Percentiles rank a stretch among this genome's conserved stretches.
phyloP scores from a whole-genome alignment of 2,329 filamentous ascomycete species.

The Didymella keratinophila region DNA sequence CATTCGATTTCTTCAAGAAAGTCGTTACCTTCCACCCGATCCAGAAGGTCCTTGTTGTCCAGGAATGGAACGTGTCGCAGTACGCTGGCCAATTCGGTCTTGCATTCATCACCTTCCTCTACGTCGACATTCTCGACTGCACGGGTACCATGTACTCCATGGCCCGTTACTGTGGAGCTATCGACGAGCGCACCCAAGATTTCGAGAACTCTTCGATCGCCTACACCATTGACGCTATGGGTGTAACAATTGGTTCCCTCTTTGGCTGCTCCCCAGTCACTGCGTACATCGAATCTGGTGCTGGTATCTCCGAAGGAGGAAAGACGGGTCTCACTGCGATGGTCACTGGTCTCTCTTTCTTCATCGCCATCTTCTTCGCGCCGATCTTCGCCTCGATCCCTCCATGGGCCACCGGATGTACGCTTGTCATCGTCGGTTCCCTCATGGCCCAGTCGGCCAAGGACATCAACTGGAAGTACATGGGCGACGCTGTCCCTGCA shows the following conservation, averaged over 20 bases:
- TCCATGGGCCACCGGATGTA: constrained; percentile 87
- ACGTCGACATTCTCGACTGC: constrained; percentile 87
- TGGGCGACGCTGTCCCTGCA: constrained; percentile 83
- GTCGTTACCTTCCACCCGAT: constrained; percentile 87
- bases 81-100: constrained; percentile 80
- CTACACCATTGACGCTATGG: constrained; percentile 83
- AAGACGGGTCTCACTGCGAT: constrained; percentile 86
- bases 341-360: constrained; percentile 78
- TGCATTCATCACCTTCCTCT: constrained; percentile 86
- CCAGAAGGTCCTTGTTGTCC: constrained; percentile 70
- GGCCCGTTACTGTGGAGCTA: constrained; percentile 81
- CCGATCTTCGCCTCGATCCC: constrained; percentile 91
- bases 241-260: constrained; percentile 80
- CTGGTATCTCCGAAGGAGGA: constrained; percentile 87
- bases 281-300: constrained; percentile 87
- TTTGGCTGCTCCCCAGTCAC: constrained; percentile 83
- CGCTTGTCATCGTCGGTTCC: constrained; percentile 85
- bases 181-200: constrained; percentile 83
- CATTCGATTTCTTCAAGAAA: constrained; percentile 87
- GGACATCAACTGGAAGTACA: constrained; percentile 86
- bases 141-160: constrained; percentile 90
- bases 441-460: constrained; percentile 82
- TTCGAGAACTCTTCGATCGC: constrained; percentile 86
- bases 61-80: constrained; percentile 74
- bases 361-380: constrained; percentile 83